phyloP scores from a whole-genome alignment of 495 filamentous ascomycete species.

The Echria macrotheca region DNA sequence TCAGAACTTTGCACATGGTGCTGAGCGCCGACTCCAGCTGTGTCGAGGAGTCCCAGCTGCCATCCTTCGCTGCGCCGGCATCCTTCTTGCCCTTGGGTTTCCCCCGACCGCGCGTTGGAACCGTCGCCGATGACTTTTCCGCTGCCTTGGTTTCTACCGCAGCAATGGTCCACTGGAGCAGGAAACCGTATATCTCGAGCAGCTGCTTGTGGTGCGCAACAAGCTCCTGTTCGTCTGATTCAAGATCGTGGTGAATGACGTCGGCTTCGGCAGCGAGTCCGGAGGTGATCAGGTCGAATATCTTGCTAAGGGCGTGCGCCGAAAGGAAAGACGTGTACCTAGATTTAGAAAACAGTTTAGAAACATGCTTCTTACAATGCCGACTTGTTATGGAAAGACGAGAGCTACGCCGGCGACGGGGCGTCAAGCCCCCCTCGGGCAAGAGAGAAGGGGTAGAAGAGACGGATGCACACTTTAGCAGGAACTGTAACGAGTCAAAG shows the following conservation, averaged over 20 bases:
- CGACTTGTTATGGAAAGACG: slow-evolving; percentile 5
- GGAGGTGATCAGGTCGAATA: slow-evolving; percentile 88
- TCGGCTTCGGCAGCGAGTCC: slow-evolving; percentile 93
- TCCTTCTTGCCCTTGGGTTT: slow-evolving; percentile 72
- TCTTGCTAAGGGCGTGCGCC: slow-evolving; percentile 76
- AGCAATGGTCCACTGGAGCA: slow-evolving; percentile 90
- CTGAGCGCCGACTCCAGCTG: slow-evolving; percentile 87
- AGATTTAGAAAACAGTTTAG: slow-evolving; percentile 62
- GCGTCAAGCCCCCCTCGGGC: slow-evolving; percentile 8
- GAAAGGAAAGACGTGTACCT: slow-evolving; percentile 83
- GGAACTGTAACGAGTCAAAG: slow-evolving; percentile 90
- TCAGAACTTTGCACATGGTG: slow-evolving; percentile 92
- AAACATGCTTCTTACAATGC: slow-evolving; percentile 29
- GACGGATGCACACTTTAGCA: slow-evolving; percentile 87
- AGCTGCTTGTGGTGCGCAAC: slow-evolving; percentile 81
- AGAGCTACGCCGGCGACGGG: slow-evolving; percentile 7
- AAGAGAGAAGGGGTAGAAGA: slow-evolving; percentile 29
- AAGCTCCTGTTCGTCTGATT: slow-evolving; percentile 84
- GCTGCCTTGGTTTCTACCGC: slow-evolving; percentile 89
- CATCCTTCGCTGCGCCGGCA: slow-evolving; percentile 53
- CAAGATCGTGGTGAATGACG: slow-evolving; percentile 75
- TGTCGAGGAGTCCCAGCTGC: slow-evolving; percentile 77
- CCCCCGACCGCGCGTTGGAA: slow-evolving; percentile 63
- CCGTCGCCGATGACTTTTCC: slow-evolving; percentile 72
- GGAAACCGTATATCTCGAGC: slow-evolving; percentile 90